Evolutionary conservation across 2,329 filamentous ascomycete species (phyloP), one percentile per base, ranked within the genome.

Genomic region (Pseudocercospora crystallina): DNA sequence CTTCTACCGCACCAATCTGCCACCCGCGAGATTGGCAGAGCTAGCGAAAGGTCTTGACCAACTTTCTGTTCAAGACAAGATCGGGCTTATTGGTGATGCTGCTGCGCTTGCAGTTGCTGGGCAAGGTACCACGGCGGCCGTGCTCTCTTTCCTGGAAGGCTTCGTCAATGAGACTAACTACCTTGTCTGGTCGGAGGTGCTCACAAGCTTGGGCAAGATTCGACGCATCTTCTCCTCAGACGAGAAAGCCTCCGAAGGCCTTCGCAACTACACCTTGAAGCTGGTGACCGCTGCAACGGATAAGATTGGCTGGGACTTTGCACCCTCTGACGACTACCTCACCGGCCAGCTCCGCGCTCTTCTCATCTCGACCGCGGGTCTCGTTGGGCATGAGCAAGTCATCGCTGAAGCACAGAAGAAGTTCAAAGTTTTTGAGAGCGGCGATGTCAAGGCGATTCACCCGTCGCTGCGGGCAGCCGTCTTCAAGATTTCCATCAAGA

Each of bases 1-100:
- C 20, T 96, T 88, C 72, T 97, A 95, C 74, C 83, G 91, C 54
- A 94, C 92, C 42, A 96, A 95, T 72, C 95, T 97, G 67, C 90
- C 94, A 5, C 84, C 89, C n/a, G 78, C 83, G 57, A 84, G 92
- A 41, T 80, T 99, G 35, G 82, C 81, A 34, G 90, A 90, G 73
- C 83, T 99, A 17, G 87, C 89, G 51, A 80, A 83, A 46, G 84
- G 89, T 61, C 84, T 90, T 12, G 80, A 88, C 60, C 84, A 84
- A 60, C 79, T 99, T 17, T 88, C 80, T 57, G 84, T 87, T 5
- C 84, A 92, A 68, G 94, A 99, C 74, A 95, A 94, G 76, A 96
- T 97, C 62, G 89, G 90, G 35, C 82, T 96, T 45, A 83, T 96
- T 52, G 90, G 89, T 54, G 95, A 96, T 64, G 90, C 92, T 14